Evolutionary conservation across 1,284 basidiomycete genomes (phyloP).

Genomic region (Boletus albobrunnescens): DNA sequence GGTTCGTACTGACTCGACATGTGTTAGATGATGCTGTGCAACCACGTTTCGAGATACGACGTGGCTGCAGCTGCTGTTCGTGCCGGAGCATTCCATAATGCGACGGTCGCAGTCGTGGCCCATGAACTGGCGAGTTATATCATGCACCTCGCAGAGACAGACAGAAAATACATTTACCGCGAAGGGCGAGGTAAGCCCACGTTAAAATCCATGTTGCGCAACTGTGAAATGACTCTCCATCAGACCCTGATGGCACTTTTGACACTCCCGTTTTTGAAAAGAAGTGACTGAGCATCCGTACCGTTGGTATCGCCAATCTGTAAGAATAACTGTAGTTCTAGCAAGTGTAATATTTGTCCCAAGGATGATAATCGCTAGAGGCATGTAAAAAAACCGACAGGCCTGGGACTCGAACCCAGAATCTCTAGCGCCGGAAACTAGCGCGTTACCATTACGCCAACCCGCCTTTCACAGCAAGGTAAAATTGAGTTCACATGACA

Average conservation of each 20-base stretch:
- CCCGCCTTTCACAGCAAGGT: constrained; percentile 21
- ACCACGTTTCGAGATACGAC: constrained; percentile 61
- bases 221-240: neutral
- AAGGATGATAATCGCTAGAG: neutral
- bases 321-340: constrained; percentile 6
- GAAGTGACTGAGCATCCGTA: neutral
- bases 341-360: too few relatives aligned
- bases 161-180: constrained; percentile 50
- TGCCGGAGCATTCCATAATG: constrained; percentile 48
- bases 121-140: constrained; percentile 51
- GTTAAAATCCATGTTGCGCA: neutral
- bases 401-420: constrained; percentile 53
- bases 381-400: constrained; percentile 41
- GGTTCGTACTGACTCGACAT: constrained; percentile 3
- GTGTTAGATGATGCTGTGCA: constrained; percentile 64
- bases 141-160: constrained; percentile 53
- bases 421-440: constrained; percentile 53
- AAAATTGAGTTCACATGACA: neutral
- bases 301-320: neutral
- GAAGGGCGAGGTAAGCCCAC: constrained; percentile 50
- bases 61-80: constrained; percentile 58
- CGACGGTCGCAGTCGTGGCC: constrained; percentile 48
- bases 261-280: constrained; percentile 40
- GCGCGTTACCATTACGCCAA: constrained; percentile 42
- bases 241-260: constrained; percentile 47